Base-by-base conservation (phyloP, 495 filamentous ascomycete genomes). In the Oidiodendron maius region DNA sequence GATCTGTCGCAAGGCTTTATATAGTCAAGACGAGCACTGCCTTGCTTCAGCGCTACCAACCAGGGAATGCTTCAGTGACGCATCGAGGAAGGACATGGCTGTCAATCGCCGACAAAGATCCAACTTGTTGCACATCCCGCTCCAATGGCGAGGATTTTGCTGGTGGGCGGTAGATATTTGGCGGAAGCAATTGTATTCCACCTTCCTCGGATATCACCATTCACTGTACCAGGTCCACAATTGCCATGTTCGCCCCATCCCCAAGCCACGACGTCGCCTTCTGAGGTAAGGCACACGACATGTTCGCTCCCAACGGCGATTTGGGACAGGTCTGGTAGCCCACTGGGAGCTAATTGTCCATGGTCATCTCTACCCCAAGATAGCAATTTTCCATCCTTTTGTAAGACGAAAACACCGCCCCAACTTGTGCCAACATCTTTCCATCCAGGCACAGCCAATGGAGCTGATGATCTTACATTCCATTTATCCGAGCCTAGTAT, bases 171-270 rank as follows among this genome's bases (percentile, higher is more conserved):
- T n/a, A 75, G 53, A 57, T 68, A 62, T 46, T 65, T 68, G 28
- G 71, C 62, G 35, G 77, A 65, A n/a, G 70, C 69, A 56, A 89
- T 74, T 13, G 75, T 58, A 55, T 80, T 86, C 66, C 78, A 82
- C 50, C 65, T 65, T 8, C 74, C 84, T 38, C 80, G 81, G 25
- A 86, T 78, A 61, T 86, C 77, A 2, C 83, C 78, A 52, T 69
- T 36, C 25, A 37, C 71, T 3, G 68, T 78, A 36, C 72, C 69
- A 3, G 78, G 72, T 12, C 93, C 93, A 64, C 93, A 97, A 65
- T 97, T 97, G 10, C 93, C 93, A 74, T 98, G 93, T 68, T 96
- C 89, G 1, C 89, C 90, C 91, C 93, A 98, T 13, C 93, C 93
- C 86, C 90, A 96, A 3, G 83, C 76, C 32, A 88, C 62, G 11